Base-by-base conservation (phyloP, 2,329 filamentous ascomycete genomes). In the Pseudofabraea citricarpa region DNA sequence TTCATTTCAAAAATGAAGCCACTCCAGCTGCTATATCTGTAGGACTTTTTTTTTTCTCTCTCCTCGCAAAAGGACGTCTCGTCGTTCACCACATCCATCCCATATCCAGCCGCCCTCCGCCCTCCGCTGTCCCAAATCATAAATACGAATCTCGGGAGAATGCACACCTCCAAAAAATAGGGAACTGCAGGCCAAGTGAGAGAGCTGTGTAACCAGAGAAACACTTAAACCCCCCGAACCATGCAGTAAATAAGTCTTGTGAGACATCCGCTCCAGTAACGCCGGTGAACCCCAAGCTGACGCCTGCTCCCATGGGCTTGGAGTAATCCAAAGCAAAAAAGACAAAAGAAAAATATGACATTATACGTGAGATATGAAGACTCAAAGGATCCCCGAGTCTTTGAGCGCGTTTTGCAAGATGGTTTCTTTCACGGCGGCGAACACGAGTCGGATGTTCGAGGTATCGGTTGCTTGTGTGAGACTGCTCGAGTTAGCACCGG, bases 391-490 rank as follows among this genome's bases (percentile, higher is more conserved):
- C 55, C 93, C 93, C 18, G 93, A 97, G 66, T 98, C 93, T 70
- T 95, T 96, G 56, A 98, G 78, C 37, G 93, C 93, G 64, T 98
- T 98, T 67, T 97, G 95, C 55, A 98, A 72, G 60, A 98, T 98
- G 24, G 93, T 98, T 70, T 98, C 93, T 66, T 98, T 98, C 48
- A 98, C 93, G 7, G 93, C 93, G 24, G 91, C 93, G 67, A 98
- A 98, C 37, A 98, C 93, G 27, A 98, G 78, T 53, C 93, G 87
- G 59, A 98, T 96, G 62, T 98, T 98, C 41, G 90, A 96, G 4
- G 93, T 98, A 65, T 98, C 93, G 51, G 93, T 98, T 36, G 93
- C 93, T 85, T 98, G 93, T 24, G 93, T 98, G 50, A 98, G 79
- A 67, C 91, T 97, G 57, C 15, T 40, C n/a, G 27, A 12, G 45